Evolutionary conservation across 805 yeast genomes (phyloP), one percentile per base, ranked within the genome.

Genomic region (Ogataea naganishii): DNA sequence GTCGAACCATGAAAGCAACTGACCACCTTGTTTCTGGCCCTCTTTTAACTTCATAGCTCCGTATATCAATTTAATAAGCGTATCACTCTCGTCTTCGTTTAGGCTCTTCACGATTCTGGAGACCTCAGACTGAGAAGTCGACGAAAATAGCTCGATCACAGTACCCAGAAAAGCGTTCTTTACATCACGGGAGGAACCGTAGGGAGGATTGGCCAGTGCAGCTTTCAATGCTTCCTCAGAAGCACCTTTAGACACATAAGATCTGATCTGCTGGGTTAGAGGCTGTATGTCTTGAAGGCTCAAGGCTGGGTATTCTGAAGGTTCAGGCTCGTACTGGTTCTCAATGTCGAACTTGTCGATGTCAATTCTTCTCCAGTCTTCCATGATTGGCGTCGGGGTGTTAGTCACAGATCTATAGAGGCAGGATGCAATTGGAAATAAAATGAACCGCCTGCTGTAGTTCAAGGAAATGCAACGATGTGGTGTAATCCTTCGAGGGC

Each of bases 301-400:
- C 31, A 73, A 66, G 1, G 69, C 62, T 7, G 70, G 69, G 18
- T 41, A 31, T 20, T 44, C 44, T 9, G 36, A 25, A 15, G 39
- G 43, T 29, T 53, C 59, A 11, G 42, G 36, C 10, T 36, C 45
- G 29, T 48, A 53, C 23, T 49, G 75, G 43, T 69, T 71, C 27
- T 88, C 95, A 4, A 94, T 82, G 49, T 88, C 96, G 41, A 75
- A 76, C 12, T 85, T 82, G 56, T 92, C 97, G 31, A 92, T 77
- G 54, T 92, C 95, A 44, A 89, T 84, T 69, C 92, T 76, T 71
- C 98, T 80, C 94, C 94, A 82, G 50, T 80, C 86, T 37, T 72
- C 77, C 74, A 74, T 72, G 8, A 17, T 17, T n/a, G n/a, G n/a
- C n/a, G n/a, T n/a, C n/a, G n/a, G n/a, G n/a, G n/a, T n/a, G n/a